Evolutionary conservation across 305 asterid species (phyloP).

Genomic region (Solanum chacoense): DNA sequence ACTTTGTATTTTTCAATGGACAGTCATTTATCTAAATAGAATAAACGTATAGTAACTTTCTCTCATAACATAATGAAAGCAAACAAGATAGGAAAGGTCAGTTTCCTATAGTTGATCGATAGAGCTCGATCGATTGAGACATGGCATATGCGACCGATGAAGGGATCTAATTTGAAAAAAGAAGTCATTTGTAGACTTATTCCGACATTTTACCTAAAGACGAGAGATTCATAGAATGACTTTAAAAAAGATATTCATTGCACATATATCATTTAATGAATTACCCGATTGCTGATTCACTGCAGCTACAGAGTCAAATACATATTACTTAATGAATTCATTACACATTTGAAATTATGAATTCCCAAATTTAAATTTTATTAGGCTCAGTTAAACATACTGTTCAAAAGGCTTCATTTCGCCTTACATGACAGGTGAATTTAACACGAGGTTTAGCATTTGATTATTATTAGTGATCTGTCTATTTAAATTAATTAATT

Average conservation of each 20-base stretch:
- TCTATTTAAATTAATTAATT: neutral
- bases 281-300: too few relatives aligned
- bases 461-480: neutral
- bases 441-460: neutral
- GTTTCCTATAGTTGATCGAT: too few relatives aligned
- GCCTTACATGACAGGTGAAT: neutral
- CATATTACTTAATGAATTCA: neutral
- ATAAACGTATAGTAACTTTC: too few relatives aligned
- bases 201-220: neutral
- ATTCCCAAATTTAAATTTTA: neutral
- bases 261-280: neutral
- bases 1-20: neutral
- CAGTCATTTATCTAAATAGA: neutral
- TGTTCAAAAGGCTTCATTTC: neutral
- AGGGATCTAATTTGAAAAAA: too few relatives aligned
- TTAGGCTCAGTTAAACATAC: neutral
- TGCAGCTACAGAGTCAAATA: neutral
- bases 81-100: neutral
- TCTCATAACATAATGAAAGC: neutral
- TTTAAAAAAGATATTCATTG: neutral
- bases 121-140: neutral
- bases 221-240: too few relatives aligned
- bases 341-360: neutral
- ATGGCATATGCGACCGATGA: neutral
- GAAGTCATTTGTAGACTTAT: too few relatives aligned